Conservation (phyloP, 1,284 basidiomycete genomes). For the Tilletia indica region DNA sequence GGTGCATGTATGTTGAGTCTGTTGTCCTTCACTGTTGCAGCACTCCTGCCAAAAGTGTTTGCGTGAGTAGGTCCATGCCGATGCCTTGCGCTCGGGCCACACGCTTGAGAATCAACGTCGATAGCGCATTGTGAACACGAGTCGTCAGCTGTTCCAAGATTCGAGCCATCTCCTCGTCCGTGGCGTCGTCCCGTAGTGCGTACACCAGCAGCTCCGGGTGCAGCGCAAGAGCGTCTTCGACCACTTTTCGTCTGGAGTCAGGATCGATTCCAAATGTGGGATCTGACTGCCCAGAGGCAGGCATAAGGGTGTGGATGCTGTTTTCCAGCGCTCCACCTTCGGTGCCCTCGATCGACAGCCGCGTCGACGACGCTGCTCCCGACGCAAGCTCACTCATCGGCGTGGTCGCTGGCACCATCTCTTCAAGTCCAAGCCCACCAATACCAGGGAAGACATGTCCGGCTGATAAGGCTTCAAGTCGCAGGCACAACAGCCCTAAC, state of each 20-base stretch:
- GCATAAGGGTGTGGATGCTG: slow-evolving; percentile 16
- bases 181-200: slow-evolving; percentile 50
- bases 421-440: not conserved
- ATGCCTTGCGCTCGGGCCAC: not conserved
- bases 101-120: slow-evolving; percentile 30
- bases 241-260: slow-evolving; percentile 37
- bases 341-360: not conserved
- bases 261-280: slow-evolving; percentile 14
- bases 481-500: slow-evolving; percentile 72
- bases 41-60: not conserved
- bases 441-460: slow-evolving; percentile 61
- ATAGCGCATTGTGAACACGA: slow-evolving; percentile 43
- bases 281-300: not conserved
- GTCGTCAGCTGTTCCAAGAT: slow-evolving; percentile 50
- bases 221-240: slow-evolving; percentile 38
- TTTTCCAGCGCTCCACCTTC: not conserved
- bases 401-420: not conserved
- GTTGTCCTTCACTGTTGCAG: not conserved
- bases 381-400: not conserved
- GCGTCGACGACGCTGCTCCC: not conserved
- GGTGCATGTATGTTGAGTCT: too few relatives aligned
- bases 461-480: slow-evolving; percentile 77
- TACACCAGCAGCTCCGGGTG: slow-evolving; percentile 48
- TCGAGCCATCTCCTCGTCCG: slow-evolving; percentile 49
- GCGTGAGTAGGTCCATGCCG: not conserved